Percentiles rank a stretch among this genome's conserved stretches.
Conservation (phyloP, 106 monocot genomes). For the Dioscorea alata region DNA sequence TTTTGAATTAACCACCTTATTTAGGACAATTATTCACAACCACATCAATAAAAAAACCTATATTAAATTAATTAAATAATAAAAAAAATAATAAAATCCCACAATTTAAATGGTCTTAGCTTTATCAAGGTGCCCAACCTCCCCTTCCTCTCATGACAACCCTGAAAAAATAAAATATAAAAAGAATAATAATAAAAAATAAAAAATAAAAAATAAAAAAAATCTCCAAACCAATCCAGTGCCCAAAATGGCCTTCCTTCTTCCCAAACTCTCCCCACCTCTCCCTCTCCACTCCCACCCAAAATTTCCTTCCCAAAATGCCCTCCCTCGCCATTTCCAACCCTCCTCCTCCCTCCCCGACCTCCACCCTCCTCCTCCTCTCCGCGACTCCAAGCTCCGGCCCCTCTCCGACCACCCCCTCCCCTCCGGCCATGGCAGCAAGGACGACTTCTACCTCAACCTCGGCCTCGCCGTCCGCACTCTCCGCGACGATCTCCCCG, state of each 20-base stretch:
- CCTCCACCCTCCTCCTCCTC: slow-evolving; percentile 18
- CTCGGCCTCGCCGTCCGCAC: slow-evolving; percentile 83
- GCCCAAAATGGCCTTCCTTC: slow-evolving; percentile 38
- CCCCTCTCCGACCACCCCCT: background rate
- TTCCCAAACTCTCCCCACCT: slow-evolving; percentile 34
- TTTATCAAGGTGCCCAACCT: too few species aligned
- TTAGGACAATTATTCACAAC: too few species aligned
- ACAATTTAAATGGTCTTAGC: too few species aligned
- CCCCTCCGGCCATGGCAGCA: slow-evolving; percentile 1
- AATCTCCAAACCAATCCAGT: background rate
- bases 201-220: background rate
- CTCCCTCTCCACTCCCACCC: slow-evolving; percentile 13
- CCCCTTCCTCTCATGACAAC: too few species aligned
- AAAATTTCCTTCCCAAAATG: slow-evolving; percentile 26
- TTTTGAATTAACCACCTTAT: too few species aligned
- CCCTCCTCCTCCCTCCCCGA: slow-evolving; percentile 5
- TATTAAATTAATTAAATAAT: too few species aligned
- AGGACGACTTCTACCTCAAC: slow-evolving; percentile 81
- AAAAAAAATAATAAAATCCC: too few species aligned
- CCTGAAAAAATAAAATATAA: background rate
- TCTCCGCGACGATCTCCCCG: slow-evolving; percentile 78
- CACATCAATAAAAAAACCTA: too few species aligned
- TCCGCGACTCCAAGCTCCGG: slow-evolving; percentile 2
- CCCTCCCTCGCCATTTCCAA: slow-evolving; percentile 7
- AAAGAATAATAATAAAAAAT: background rate